Percentiles rank a stretch among this genome's conserved stretches.
Evolutionary conservation across 768 basidiomycete genomes (phyloP).

Genomic region (Lactifluus volemus): DNA sequence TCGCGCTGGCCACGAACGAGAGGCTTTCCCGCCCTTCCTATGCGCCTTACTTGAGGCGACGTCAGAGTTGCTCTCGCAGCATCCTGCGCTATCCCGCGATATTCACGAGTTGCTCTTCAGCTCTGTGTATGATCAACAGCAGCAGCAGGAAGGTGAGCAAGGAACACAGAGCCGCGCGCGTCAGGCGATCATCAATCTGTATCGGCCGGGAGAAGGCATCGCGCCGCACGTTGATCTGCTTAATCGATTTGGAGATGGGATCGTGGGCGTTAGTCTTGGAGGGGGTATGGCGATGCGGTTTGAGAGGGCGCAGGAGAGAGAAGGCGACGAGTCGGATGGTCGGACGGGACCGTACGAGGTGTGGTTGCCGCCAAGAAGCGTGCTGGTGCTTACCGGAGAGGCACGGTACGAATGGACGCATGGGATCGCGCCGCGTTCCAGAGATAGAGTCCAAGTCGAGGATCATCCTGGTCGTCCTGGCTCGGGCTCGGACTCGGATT

Average conservation of each 20-base stretch:
- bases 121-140: neutral
- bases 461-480: neutral
- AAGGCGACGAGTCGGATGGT: neutral
- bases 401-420: slow-evolving; percentile 87
- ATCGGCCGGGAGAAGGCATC: slow-evolving; percentile 85
- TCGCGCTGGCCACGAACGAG: slow-evolving; percentile 28
- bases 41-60: slow-evolving; percentile 43
- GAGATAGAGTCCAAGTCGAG: slow-evolving; percentile 48
- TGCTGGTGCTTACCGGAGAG: slow-evolving; percentile 70
- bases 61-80: slow-evolving; percentile 39
- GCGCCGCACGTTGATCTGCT: slow-evolving; percentile 82
- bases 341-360: slow-evolving; percentile 33
- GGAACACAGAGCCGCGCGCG: slow-evolving; percentile 38
- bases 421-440: slow-evolving; percentile 59
- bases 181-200: slow-evolving; percentile 87
- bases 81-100: slow-evolving; percentile 35
- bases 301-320: slow-evolving; percentile 18
- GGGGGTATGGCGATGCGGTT: slow-evolving; percentile 81
- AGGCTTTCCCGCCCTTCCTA: slow-evolving; percentile 52
- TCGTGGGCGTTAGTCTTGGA: slow-evolving; percentile 78
- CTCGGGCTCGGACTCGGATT: no score
- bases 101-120: slow-evolving; percentile 51
- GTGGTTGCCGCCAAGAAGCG: slow-evolving; percentile 66
- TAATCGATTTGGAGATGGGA: slow-evolving; percentile 78
- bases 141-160: neutral